Percentiles rank a stretch among this genome's conserved stretches.
These are phyloP conservation scores for Microthyrium microscopicum DNA, from an alignment of 2,329 filamentous ascomycete species.

Conservation along the genomic window DNA sequence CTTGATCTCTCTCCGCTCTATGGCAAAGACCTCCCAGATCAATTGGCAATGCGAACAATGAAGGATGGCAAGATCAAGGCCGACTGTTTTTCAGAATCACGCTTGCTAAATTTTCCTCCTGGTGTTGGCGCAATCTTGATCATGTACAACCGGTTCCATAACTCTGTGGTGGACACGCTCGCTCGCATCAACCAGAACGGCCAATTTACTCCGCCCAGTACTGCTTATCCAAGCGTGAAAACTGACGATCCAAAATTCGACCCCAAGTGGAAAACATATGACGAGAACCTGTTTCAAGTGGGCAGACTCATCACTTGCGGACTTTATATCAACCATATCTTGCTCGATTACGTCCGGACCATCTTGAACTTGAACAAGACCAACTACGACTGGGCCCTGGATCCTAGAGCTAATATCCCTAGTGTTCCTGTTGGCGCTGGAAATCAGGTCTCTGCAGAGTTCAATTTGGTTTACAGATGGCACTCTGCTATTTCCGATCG, in stretches of 20 bases:
- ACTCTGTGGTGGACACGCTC: conserved; percentile 63
- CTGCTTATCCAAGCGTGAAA: conserved; percentile 43
- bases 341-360: conserved; percentile 36
- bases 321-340: conserved; percentile 36
- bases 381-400: conserved; percentile 66
- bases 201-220: too few species aligned
- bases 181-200: conserved; percentile 73
- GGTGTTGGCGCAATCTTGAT: conserved; percentile 52
- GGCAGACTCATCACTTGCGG: conserved; percentile 35
- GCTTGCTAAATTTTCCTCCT: conserved; percentile 48
- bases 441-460: conserved; percentile 74
- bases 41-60: conserved; percentile 47
- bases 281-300: conserved; percentile 35
- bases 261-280: conserved; percentile 18
- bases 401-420: conserved; percentile 53
- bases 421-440: conserved; percentile 56
- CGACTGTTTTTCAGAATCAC: conserved; percentile 51
- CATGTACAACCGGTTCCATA: conserved; percentile 64
- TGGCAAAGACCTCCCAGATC: conserved; percentile 50
- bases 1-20: conserved; percentile 59
- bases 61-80: conserved; percentile 53
- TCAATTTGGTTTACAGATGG: conserved; percentile 80
- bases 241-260: conserved; percentile 12
- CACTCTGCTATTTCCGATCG: conserved; percentile 60
- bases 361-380: conserved; percentile 45